phyloP scores from a whole-genome alignment of 2,329 filamentous ascomycete genomes.

The Xylariomycetidae sp. region DNA sequence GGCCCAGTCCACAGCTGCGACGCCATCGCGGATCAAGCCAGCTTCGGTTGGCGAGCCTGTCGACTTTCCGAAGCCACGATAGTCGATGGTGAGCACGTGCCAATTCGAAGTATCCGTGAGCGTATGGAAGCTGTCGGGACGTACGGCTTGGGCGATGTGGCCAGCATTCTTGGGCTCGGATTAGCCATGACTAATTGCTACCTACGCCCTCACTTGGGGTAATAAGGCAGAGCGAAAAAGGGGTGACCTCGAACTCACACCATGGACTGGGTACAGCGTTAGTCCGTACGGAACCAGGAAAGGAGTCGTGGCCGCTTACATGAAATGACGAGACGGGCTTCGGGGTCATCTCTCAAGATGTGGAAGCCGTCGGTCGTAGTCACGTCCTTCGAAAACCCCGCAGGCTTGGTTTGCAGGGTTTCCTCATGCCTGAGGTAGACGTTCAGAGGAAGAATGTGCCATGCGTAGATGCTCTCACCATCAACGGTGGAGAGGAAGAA shows the following conservation, averaged over 20 bases:
- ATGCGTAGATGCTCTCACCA: constrained; percentile 73
- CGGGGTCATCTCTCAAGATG: constrained; percentile 56
- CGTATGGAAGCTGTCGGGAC: constrained; percentile 71
- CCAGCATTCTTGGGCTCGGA: constrained; percentile 67
- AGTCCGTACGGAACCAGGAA: constrained; percentile 5
- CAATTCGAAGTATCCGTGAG: constrained; percentile 67
- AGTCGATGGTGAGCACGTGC: constrained; percentile 85
- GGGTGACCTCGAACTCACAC: constrained; percentile 42
- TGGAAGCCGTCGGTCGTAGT: constrained; percentile 52
- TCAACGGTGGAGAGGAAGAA: constrained; percentile 74
- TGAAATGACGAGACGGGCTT: constrained; percentile 57
- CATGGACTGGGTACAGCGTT: constrained; percentile 48
- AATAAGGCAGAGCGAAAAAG: too few relatives aligned
- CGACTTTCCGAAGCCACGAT: constrained; percentile 79
- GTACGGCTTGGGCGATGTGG: constrained; percentile 71
- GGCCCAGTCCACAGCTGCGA: constrained; percentile 67
- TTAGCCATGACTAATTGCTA: too few relatives aligned
- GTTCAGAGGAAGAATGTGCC: constrained; percentile 81
- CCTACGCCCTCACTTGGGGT: too few relatives aligned
- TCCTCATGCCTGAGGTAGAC: constrained; percentile 68
- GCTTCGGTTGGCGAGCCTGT: constrained; percentile 74
- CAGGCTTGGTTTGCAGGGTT: constrained; percentile 46
- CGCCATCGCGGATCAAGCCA: constrained; percentile 74
- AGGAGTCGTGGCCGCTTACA: constrained; percentile 36
- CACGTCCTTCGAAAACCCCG: constrained; percentile 47